Conservation (phyloP, 2,329 filamentous ascomycete species). For the Claviceps citrina region DNA sequence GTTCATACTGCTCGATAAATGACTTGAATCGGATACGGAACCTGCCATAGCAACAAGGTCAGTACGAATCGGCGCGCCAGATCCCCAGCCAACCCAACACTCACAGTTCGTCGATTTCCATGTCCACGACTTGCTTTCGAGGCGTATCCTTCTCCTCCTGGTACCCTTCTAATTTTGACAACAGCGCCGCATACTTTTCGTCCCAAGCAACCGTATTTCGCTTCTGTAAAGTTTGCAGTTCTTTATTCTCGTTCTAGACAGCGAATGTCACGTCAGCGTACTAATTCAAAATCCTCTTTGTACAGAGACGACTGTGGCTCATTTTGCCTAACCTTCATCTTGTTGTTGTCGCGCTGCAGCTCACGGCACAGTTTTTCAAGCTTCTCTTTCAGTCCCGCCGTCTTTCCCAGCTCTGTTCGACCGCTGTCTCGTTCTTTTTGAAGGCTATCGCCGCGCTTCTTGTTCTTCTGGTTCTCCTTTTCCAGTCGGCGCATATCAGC, state of each 20-base stretch:
- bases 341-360: conserved; percentile 92
- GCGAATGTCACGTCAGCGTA: conserved; percentile 12
- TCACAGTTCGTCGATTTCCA: conserved; percentile 81
- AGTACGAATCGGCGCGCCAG: not conserved
- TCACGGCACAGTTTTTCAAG: conserved; percentile 91
- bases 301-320: not conserved
- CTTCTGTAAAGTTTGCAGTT: conserved; percentile 72
- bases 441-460: conserved; percentile 82
- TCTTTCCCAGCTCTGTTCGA: conserved; percentile 77
- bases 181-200: conserved; percentile 63
- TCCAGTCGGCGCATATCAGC: conserved; percentile 93
- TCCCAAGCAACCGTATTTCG: conserved; percentile 72
- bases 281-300: not conserved
- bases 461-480: conserved; percentile 86
- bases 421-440: conserved; percentile 94
- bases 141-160: conserved; percentile 77
- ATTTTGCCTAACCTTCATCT: conserved; percentile 59
- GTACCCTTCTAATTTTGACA: conserved; percentile 75
- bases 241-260: conserved; percentile 74
- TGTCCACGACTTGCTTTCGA: conserved; percentile 63
- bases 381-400: conserved; percentile 83
- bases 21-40: conserved; percentile 83
- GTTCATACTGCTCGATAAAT: conserved; percentile 89
- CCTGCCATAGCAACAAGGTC: conserved; percentile 27
- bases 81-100: conserved; percentile 16